Evolutionary conservation across 1,139 yeast species (phyloP).

Genomic region (Insectozyma bohioensis): DNA sequence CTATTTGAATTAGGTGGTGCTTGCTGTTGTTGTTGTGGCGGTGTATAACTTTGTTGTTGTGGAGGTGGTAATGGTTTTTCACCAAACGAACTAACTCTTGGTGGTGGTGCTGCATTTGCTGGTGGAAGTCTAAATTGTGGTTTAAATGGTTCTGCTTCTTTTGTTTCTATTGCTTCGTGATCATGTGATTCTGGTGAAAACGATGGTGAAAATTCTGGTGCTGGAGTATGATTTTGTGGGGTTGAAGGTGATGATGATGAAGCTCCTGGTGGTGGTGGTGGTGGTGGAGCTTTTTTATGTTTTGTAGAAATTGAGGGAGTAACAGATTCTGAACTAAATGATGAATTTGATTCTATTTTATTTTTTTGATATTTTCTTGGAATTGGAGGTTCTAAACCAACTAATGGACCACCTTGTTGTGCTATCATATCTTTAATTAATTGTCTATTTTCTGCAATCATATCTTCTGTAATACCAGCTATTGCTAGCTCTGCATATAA

Average conservation of each 20-base stretch:
- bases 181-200: constrained; percentile 5
- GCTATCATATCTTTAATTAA: constrained; percentile 77
- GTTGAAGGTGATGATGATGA: constrained; percentile 16
- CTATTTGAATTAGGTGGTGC: constrained; percentile 5
- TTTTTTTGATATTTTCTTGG: constrained; percentile 55
- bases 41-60: constrained; percentile 5
- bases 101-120: constrained; percentile 28
- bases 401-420: constrained; percentile 80
- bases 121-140: constrained; percentile 31
- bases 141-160: constrained; percentile 10
- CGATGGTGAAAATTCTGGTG: constrained; percentile 14
- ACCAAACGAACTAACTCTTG: constrained; percentile 32
- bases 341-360: constrained; percentile 10
- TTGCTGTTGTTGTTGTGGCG: constrained; percentile 8
- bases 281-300: constrained; percentile 45
- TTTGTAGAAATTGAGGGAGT: constrained; percentile 20
- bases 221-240: constrained; percentile 11
- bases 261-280: constrained; percentile 40
- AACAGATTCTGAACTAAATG: constrained; percentile 12
- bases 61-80: constrained; percentile 10
- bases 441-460: constrained; percentile 84
- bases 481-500: constrained; percentile 71
- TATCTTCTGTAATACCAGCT: constrained; percentile 83
- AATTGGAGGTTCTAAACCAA: constrained; percentile 82
- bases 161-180: constrained; percentile 1